These are phyloP conservation scores for Aspergillus hancockii DNA, from an alignment of 495 filamentous ascomycete species.

Conservation along the genomic window DNA sequence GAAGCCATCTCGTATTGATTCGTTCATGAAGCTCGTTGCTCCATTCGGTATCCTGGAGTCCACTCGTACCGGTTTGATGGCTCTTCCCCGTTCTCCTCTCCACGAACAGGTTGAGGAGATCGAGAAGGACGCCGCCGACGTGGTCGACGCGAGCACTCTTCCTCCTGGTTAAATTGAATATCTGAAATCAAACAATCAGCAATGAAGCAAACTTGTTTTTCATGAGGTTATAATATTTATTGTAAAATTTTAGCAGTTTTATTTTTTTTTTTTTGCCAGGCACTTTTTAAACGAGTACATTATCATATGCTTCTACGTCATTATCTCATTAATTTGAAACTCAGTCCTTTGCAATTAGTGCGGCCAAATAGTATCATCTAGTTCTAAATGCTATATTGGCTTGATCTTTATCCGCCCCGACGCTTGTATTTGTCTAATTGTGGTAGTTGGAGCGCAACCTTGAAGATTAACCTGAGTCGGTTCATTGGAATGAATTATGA, in stretches of 20 bases:
- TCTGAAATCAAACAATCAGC: conserved; percentile 13
- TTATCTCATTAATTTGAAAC: neutral
- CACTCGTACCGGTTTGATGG: conserved; percentile 92
- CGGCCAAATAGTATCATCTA: neutral
- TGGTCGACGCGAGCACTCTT: conserved; percentile 89
- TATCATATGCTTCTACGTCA: neutral
- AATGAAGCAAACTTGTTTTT: conserved; percentile 8
- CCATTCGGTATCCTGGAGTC: conserved; percentile 98
- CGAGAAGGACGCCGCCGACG: conserved; percentile 82
- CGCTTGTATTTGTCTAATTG: neutral
- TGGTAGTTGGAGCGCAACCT: neutral
- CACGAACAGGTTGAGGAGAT: conserved; percentile 69
- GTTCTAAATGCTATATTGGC: neutral
- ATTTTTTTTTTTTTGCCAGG: conserved; percentile 10
- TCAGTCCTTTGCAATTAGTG: neutral
- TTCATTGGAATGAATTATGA: no score
- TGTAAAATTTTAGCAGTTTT: conserved; percentile 11
- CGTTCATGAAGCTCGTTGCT: conserved; percentile 91
- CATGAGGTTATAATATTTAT: neutral
- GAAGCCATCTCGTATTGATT: conserved; percentile 91
- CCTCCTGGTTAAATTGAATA: conserved; percentile 74
- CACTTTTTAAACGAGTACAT: neutral
- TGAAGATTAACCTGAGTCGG: no score
- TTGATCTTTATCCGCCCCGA: neutral
- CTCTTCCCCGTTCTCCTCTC: conserved; percentile 88